phyloP scores from a whole-genome alignment of 257 asterid genomes.

The Solanum paucissectum region DNA sequence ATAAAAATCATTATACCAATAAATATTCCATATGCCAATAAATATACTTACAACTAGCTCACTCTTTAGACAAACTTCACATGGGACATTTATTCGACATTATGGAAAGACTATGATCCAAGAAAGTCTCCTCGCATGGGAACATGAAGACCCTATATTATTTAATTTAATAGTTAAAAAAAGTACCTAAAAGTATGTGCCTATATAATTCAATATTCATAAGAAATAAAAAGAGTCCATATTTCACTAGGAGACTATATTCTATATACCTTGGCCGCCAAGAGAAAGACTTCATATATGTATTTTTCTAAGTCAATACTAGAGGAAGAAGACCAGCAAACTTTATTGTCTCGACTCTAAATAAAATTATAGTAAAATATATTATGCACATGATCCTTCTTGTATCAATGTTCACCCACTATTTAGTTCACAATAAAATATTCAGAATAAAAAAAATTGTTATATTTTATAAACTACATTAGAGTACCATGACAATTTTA shows the following conservation, averaged over 20 bases:
- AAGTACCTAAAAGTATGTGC: background rate
- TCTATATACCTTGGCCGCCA: slow-evolving; percentile 31
- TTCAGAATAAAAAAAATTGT: background rate
- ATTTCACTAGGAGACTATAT: slow-evolving; percentile 12
- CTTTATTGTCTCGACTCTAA: background rate
- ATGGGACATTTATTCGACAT: slow-evolving; percentile 1
- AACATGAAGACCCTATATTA: background rate
- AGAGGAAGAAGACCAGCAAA: background rate
- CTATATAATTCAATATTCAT: background rate
- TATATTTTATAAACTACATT: background rate
- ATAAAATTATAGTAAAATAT: background rate
- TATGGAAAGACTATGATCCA: background rate
- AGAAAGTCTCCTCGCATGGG: slow-evolving; percentile 2
- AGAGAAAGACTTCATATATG: slow-evolving; percentile 6
- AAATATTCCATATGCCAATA: background rate
- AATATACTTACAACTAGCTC: background rate
- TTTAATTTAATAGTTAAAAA: background rate
- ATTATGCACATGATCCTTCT: background rate
- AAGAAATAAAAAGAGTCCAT: background rate
- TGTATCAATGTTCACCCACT: background rate
- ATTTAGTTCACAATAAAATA: background rate
- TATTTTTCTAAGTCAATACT: slow-evolving; percentile 5
- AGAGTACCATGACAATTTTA: background rate
- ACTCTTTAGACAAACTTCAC: background rate
- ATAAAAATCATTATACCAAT: background rate